These are phyloP conservation scores for Septoria linicola DNA, from an alignment of 2,329 filamentous ascomycete genomes.

Conservation along the genomic window DNA sequence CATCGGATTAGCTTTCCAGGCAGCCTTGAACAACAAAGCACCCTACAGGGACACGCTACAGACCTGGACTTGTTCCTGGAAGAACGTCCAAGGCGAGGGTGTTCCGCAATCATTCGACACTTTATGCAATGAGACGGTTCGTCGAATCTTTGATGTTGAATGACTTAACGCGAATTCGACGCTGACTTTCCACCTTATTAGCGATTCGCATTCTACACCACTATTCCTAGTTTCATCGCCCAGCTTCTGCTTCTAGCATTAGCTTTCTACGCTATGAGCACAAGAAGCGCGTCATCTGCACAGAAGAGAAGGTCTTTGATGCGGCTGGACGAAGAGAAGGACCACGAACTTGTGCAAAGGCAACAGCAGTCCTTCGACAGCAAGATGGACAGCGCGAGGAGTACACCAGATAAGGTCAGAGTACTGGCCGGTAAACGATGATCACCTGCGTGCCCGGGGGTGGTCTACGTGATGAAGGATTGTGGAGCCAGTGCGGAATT, in stretches of 20 bases:
- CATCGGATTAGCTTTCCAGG: conserved; percentile 42
- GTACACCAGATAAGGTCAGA: conserved; percentile 20
- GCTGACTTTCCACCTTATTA: no score
- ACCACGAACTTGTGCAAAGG: conserved; percentile 24
- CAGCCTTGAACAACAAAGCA: conserved; percentile 33
- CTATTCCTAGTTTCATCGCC: conserved; percentile 44
- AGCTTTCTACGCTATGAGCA: conserved; percentile 21
- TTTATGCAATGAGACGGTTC: conserved; percentile 45
- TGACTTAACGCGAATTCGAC: no score
- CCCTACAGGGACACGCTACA: conserved; percentile 38
- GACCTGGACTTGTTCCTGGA: conserved; percentile 42
- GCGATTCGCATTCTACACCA: conserved; percentile 48
- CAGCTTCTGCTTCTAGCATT: conserved; percentile 35
- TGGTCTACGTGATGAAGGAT: no score
- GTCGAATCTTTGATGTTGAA: no score
- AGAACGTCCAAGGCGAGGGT: conserved; percentile 27
- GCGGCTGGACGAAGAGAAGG: conserved; percentile 27
- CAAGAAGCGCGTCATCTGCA: not conserved
- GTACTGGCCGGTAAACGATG: conserved; percentile 17
- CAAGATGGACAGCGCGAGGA: conserved; percentile 23
- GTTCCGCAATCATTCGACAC: conserved; percentile 39
- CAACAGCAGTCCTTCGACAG: conserved; percentile 22
- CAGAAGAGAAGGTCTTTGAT: conserved; percentile 8
- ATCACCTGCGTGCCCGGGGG: no score
- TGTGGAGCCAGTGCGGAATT: no score